Evolutionary conservation across 495 filamentous ascomycete genomes (phyloP).

Genomic region (Letharia columbiana): DNA sequence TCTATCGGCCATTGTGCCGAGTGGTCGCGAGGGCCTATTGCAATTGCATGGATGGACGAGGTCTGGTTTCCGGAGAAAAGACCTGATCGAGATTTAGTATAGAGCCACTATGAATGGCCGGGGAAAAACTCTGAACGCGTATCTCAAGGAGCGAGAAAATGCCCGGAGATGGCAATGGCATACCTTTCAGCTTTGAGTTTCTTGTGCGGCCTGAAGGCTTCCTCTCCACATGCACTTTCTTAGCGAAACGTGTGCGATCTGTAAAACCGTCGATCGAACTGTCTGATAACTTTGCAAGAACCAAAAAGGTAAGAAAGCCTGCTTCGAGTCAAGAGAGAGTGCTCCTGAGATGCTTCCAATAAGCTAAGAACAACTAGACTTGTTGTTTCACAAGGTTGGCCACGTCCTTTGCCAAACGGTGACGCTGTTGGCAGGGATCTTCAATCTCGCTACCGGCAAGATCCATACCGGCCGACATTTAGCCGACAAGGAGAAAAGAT

Average conservation of each 20-base stretch:
- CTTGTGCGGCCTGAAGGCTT: neutral
- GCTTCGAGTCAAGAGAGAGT: neutral
- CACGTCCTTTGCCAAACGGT: slow-evolving; percentile 12
- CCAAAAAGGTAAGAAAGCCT: neutral
- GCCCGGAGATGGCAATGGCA: neutral
- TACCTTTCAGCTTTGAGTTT: neutral
- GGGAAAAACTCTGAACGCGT: neutral
- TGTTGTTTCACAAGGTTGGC: slow-evolving; percentile 9
- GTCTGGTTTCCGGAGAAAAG: neutral
- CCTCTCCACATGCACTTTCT: neutral
- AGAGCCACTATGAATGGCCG: neutral
- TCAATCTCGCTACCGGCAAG: neutral
- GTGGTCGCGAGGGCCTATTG: slow-evolving; percentile 10
- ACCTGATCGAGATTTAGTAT: slow-evolving; percentile 2
- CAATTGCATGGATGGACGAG: slow-evolving; percentile 5
- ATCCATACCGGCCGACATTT: slow-evolving; percentile 10
- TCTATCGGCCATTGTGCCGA: slow-evolving; percentile 15
- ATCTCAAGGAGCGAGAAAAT: neutral
- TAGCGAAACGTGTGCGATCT: neutral
- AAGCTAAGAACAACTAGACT: neutral
- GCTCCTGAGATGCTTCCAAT: neutral
- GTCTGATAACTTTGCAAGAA: neutral
- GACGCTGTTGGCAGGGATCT: slow-evolving; percentile 16
- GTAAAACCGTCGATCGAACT: too few relatives aligned
- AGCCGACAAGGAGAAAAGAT: neutral